Evolutionary conservation across 768 basidiomycete genomes (phyloP), one percentile per base, ranked within the genome.

Genomic region (Phlebiopsis flavidoalba): DNA sequence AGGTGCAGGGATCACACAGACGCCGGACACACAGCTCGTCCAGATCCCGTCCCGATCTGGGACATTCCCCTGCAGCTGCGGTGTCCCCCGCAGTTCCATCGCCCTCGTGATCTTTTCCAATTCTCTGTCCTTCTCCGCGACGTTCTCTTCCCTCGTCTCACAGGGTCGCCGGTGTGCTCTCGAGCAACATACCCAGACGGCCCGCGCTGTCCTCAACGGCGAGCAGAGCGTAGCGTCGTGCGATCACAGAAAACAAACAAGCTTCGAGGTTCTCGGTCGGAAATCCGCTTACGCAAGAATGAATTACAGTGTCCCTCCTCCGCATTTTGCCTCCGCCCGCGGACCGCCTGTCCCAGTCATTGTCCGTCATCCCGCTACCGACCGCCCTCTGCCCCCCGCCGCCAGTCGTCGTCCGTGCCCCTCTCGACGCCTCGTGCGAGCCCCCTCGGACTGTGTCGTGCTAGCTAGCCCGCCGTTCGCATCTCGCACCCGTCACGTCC

Each of bases 261-360:
- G 54, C 54, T 51, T 31, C 50, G 26, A 19, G 26, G 50, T 51
- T 36, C 58, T 60, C 60, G 60, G 60, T 35, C 4, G 24, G 60
- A 56, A 46, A 55, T 56, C 60, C 60, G 60, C 60, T 60, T 60
- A 60, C 60, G 60, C 36, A 24, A 60, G 1, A 21, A 36, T 43
- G 37, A 10, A 43, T 60, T 53, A 60, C 59, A n/a, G 31, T 43
- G 12, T 3, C 40, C 35, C 31, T 36, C 35, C 31, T 33, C 52
- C 31, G 35, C 52, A 31, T 24, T 51, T 51, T 51, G 48, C 50
- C 50, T 51, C 50, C 50, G 50, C 48, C 40, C 40, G 17, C 40
- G 40, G 40, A 43, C 40, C 40, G 40, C 40, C 40, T 31, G 26
- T 31, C 26, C 26, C 26, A 31, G 26, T 31, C 26, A 31, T 31